Percentiles rank a stretch among this genome's conserved stretches.
These are phyloP conservation scores for Nasturtium officinale DNA, from an alignment of 345 rosid species.

Conservation along the genomic window DNA sequence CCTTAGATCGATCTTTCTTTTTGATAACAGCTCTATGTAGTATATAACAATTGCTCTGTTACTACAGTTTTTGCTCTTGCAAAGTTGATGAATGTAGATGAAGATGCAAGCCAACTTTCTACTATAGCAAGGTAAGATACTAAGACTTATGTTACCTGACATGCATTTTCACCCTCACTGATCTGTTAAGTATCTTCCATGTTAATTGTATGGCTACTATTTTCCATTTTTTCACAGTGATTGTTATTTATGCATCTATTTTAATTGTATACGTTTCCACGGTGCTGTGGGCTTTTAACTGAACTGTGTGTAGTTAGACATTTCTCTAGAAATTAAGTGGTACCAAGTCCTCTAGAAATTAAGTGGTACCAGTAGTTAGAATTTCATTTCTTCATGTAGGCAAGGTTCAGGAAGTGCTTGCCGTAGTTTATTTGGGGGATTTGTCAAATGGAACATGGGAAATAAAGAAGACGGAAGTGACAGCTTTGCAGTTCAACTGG, in stretches of 20 bases:
- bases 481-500: slow-evolving; percentile 88
- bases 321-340: not conserved
- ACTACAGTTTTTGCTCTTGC: slow-evolving; percentile 79
- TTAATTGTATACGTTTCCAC: not conserved
- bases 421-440: slow-evolving; percentile 95
- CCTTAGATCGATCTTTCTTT: not conserved
- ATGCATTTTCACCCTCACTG: slow-evolving; percentile 4
- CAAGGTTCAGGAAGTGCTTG: slow-evolving; percentile 99
- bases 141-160: slow-evolving; percentile 26
- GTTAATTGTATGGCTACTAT: not conserved
- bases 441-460: slow-evolving; percentile 96
- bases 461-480: slow-evolving; percentile 81
- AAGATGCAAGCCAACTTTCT: slow-evolving; percentile 84
- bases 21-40: not conserved
- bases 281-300: not conserved
- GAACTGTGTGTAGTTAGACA: not conserved
- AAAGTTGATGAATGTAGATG: slow-evolving; percentile 85
- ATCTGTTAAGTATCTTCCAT: not conserved
- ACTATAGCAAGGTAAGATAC: slow-evolving; percentile 97
- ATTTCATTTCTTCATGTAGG: slow-evolving; percentile 48
- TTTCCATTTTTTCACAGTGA: not conserved
- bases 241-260: not conserved
- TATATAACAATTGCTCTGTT: slow-evolving; percentile 1
- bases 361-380: slow-evolving; percentile 5
- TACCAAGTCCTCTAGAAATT: too few species aligned